These are phyloP conservation scores for Rhynchospora pubera DNA, from an alignment of 176 grass and related monocot genomes.

Conservation along the genomic window DNA sequence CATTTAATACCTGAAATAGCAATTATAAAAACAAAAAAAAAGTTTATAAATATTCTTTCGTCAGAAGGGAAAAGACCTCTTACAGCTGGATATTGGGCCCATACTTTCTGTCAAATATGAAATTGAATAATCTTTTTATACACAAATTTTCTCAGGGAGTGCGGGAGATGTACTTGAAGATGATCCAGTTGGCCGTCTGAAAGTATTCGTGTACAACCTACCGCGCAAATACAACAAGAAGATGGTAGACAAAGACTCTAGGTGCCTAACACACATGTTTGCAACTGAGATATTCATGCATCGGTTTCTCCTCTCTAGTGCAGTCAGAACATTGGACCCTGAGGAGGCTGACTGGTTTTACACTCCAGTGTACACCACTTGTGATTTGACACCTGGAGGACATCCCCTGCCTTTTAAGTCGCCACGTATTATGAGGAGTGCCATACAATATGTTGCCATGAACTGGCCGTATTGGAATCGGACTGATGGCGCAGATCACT, in stretches of 20 bases:
- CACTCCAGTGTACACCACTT: slow-evolving; percentile 83
- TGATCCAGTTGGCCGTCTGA: slow-evolving; percentile 81
- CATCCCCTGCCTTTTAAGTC: slow-evolving; percentile 87
- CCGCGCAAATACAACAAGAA: slow-evolving; percentile 97
- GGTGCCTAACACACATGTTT: slow-evolving; percentile 92
- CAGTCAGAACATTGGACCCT: slow-evolving; percentile 75
- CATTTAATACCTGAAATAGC: background rate
- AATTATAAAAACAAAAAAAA: background rate
- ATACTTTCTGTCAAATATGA: background rate
- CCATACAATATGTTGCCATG: slow-evolving; percentile 67
- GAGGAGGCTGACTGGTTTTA: slow-evolving; percentile 99
- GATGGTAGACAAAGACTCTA: slow-evolving; percentile 84
- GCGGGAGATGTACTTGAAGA: slow-evolving; percentile 97
- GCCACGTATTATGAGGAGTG: slow-evolving; percentile 87
- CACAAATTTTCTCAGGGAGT: slow-evolving; percentile 46
- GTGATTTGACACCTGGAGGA: slow-evolving; percentile 72
- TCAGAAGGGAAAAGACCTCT: too few relatives aligned
- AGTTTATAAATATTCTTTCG: background rate
- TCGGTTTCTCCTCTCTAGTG: slow-evolving; percentile 78
- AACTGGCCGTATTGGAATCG: slow-evolving; percentile 89
- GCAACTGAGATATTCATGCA: slow-evolving; percentile 99
- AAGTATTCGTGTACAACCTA: slow-evolving; percentile 89
- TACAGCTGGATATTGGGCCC: background rate
- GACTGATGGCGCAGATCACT: slow-evolving; percentile 86
- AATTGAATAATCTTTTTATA: background rate